phyloP scores from a whole-genome alignment of 2,329 filamentous ascomycete genomes.

The Trichophaea hybrida region DNA sequence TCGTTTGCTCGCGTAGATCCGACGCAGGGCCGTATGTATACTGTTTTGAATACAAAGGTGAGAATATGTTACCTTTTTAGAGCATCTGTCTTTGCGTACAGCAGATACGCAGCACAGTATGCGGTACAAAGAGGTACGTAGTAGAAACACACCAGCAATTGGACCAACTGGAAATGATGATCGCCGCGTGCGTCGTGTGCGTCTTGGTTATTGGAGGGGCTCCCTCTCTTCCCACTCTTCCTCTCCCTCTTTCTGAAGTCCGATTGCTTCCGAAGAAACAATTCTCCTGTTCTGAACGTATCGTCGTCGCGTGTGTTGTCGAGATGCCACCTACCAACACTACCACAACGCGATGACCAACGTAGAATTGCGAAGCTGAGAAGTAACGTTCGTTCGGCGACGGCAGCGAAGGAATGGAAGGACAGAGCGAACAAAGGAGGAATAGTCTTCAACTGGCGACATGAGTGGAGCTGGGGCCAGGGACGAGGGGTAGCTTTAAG shows the following conservation, averaged over 20 bases:
- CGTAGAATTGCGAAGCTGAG: not conserved
- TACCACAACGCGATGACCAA: no score
- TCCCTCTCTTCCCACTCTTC: not conserved
- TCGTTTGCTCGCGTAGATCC: not conserved
- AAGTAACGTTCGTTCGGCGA: not conserved
- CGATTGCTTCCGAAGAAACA: not conserved
- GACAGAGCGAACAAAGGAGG: not conserved
- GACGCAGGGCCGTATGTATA: not conserved
- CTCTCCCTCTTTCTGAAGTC: not conserved
- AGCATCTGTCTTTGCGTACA: not conserved
- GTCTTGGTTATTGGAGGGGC: not conserved
- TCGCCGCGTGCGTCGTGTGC: not conserved
- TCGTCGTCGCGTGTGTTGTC: not conserved
- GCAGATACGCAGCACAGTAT: not conserved
- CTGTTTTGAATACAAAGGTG: not conserved
- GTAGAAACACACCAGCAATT: conserved; percentile 1
- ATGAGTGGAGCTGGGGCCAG: not conserved
- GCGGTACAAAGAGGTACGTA: not conserved
- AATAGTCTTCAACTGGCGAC: not conserved
- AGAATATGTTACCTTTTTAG: not conserved
- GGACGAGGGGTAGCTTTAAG: not conserved
- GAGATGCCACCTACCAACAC: no score
- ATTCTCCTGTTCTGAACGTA: not conserved
- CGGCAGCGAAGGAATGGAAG: not conserved
- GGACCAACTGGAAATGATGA: not conserved